Conservation (phyloP, 371 early-diverging fungal genomes). For the Mucor mucedo region DNA sequence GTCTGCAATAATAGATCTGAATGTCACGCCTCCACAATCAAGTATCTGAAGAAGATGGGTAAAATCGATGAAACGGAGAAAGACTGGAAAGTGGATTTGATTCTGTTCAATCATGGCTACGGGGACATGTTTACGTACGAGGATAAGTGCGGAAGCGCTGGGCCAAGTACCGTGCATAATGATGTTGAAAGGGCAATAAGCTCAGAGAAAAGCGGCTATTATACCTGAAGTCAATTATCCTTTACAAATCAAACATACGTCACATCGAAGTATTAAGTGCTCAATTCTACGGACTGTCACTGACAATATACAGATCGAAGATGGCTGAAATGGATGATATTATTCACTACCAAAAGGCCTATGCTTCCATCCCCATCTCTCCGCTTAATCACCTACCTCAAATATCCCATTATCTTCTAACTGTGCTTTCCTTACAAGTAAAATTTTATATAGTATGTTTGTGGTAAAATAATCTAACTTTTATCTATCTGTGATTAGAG, state of each 20-base stretch:
- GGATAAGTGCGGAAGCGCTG: constrained; percentile 16
- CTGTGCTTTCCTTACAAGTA: constrained; percentile 20
- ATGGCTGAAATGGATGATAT: constrained; percentile 20
- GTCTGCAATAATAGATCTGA: constrained; percentile 24
- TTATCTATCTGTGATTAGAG: constrained; percentile 22
- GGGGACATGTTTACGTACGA: constrained; percentile 24
- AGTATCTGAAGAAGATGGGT: constrained; percentile 22
- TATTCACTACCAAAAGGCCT: constrained; percentile 21
- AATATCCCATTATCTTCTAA: constrained; percentile 22
- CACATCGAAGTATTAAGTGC: constrained; percentile 22
- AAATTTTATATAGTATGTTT: constrained; percentile 22
- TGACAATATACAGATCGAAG: constrained; percentile 20
- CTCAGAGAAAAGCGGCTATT: constrained; percentile 22
- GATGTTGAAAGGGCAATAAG: constrained; percentile 17
- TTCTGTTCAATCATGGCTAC: constrained; percentile 17
- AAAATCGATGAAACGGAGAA: constrained; percentile 21
- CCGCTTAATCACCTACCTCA: constrained; percentile 16
- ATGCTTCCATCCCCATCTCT: constrained; percentile 15
- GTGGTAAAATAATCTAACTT: constrained; percentile 20
- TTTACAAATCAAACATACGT: constrained; percentile 20
- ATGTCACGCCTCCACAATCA: constrained; percentile 22
- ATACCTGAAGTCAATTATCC: constrained; percentile 20
- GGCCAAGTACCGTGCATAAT: constrained; percentile 3
- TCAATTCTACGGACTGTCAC: constrained; percentile 19
- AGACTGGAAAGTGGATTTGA: constrained; percentile 20